Evolutionary conservation across 2,329 filamentous ascomycete species (phyloP).

Genomic region (Incumbomyces lentus): DNA sequence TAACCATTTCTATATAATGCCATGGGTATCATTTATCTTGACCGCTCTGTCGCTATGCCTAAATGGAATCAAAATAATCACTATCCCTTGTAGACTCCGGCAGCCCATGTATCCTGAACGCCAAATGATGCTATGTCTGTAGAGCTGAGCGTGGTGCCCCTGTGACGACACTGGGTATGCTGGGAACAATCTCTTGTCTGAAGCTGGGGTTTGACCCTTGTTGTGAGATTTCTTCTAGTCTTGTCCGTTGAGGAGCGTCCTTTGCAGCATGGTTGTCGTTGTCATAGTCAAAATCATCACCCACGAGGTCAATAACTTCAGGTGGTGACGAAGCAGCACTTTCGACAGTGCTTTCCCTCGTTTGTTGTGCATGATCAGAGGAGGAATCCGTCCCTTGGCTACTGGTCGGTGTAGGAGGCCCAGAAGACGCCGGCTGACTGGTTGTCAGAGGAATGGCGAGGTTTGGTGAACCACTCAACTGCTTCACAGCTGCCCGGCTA

Average conservation of each 20-base stretch:
- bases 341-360: not conserved
- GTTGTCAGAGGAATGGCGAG: not conserved
- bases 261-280: not conserved
- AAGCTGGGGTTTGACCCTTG: not conserved
- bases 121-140: slow-evolving; percentile 9
- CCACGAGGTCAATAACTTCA: slow-evolving; percentile 1
- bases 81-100: not conserved
- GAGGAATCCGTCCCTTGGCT: slow-evolving; percentile 19
- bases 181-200: not conserved
- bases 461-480: not conserved
- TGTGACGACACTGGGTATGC: slow-evolving; percentile 6
- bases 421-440: slow-evolving; percentile 5
- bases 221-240: not conserved
- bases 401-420: slow-evolving; percentile 14
- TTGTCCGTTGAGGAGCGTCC: too few species aligned
- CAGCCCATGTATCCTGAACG: slow-evolving; percentile 6
- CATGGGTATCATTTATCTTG: slow-evolving; percentile 5
- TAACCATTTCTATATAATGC: not conserved
- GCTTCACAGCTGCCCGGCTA: slow-evolving; percentile 3
- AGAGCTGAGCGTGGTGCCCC: slow-evolving; percentile 19
- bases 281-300: not conserved
- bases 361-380: slow-evolving; percentile 10
- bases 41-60: slow-evolving; percentile 5
- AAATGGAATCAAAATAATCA: slow-evolving; percentile 3
- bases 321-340: slow-evolving; percentile 2